Conservation (phyloP, 2,329 filamentous ascomycete genomes). For the Exophiala calicioides region DNA sequence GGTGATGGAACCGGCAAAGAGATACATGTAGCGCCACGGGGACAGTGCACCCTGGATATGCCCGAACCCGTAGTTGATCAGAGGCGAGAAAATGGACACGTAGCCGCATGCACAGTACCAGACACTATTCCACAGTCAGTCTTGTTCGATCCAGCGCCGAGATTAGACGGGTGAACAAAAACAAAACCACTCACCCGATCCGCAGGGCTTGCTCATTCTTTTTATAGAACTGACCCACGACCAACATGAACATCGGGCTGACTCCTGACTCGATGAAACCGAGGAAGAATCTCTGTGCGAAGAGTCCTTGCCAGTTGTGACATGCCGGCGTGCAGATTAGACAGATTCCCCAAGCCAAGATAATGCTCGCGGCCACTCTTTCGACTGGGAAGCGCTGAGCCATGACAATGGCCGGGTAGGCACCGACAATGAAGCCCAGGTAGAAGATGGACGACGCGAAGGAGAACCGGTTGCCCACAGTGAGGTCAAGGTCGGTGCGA, state of each 20-base stretch:
- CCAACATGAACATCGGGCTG: slow-evolving; percentile 66
- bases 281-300: slow-evolving; percentile 64
- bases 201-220: slow-evolving; percentile 64
- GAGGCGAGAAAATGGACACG: slow-evolving; percentile 50
- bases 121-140: slow-evolving; percentile 7
- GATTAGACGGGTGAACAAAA: slow-evolving; percentile 3
- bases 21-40: slow-evolving; percentile 72
- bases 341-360: slow-evolving; percentile 62
- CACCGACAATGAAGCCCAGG: slow-evolving; percentile 72
- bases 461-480: slow-evolving; percentile 39
- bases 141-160: too few species aligned
- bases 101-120: slow-evolving; percentile 43
- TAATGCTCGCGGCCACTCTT: slow-evolving; percentile 61
- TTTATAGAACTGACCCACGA: slow-evolving; percentile 63
- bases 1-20: slow-evolving; percentile 64
- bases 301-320: slow-evolving; percentile 63
- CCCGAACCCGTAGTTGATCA: slow-evolving; percentile 67
- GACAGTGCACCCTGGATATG: slow-evolving; percentile 58
- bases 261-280: slow-evolving; percentile 64
- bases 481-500: slow-evolving; percentile 44
- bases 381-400: slow-evolving; percentile 67
- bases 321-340: slow-evolving; percentile 70
- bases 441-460: slow-evolving; percentile 52
- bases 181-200: slow-evolving; percentile 46
- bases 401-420: slow-evolving; percentile 71